phyloP scores from a whole-genome alignment of 2,329 filamentous ascomycete species.

The Sodiomyces alkalinus region DNA sequence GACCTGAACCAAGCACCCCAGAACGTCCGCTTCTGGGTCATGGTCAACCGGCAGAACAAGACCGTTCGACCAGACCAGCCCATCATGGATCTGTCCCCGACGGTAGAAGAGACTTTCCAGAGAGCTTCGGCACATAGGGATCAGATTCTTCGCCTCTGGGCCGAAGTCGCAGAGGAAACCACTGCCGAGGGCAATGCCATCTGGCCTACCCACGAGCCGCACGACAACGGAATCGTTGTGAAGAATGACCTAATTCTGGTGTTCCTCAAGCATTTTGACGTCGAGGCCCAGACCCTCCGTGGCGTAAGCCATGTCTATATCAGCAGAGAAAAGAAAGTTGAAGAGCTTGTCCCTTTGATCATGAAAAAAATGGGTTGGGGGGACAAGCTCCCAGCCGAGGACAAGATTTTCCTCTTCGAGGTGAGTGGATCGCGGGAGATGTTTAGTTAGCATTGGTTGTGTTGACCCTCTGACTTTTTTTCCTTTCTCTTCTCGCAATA shows the following conservation, averaged over 20 bases:
- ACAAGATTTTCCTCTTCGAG: constrained; percentile 63
- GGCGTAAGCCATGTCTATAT: constrained; percentile 81
- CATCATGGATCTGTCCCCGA: constrained; percentile 62
- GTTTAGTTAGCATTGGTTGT: not conserved
- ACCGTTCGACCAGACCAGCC: constrained; percentile 84
- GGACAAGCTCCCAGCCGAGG: constrained; percentile 48
- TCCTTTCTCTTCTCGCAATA: constrained; percentile 14
- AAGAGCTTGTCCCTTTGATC: constrained; percentile 67
- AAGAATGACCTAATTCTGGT: constrained; percentile 59
- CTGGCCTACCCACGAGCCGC: constrained; percentile 52
- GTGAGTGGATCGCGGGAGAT: too few species aligned
- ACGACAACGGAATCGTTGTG: constrained; percentile 38
- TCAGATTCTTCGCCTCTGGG: constrained; percentile 69
- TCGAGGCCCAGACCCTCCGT: constrained; percentile 54
- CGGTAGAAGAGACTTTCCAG: constrained; percentile 52
- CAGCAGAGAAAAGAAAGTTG: constrained; percentile 72
- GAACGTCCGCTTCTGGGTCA: constrained; percentile 75
- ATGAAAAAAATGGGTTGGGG: constrained; percentile 76
- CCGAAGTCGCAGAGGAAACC: constrained; percentile 59
- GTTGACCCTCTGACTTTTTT: not conserved
- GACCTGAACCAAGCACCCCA: constrained; percentile 54
- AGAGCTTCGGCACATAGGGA: constrained; percentile 45
- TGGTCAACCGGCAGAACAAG: constrained; percentile 98
- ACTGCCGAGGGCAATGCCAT: constrained; percentile 51
- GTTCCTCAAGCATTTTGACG: constrained; percentile 86